Evolutionary conservation across 1,139 yeast species (phyloP), one percentile per base, ranked within the genome.

Genomic region (Saccharomyces hybrid): DNA sequence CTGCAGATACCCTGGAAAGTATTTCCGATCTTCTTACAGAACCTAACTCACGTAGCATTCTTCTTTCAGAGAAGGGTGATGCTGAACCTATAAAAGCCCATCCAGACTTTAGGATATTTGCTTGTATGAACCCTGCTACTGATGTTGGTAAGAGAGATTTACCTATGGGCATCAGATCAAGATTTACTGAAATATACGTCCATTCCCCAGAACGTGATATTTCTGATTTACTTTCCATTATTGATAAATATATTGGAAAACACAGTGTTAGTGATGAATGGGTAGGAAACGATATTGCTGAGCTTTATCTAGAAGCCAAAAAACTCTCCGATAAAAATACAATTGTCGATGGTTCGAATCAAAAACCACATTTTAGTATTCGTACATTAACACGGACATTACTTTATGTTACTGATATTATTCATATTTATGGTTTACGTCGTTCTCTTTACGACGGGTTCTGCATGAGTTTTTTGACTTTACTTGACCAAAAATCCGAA

Each of bases 51-150:
- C 81, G 96, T 66, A 82, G 88, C 51, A 79, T 95, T 32, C 72
- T 93, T 28, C 74, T 89, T 25, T 82, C 96, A 8, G 99, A 95
- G 70, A 84, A 86, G 61, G 97, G 98, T 58, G 97, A 90, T 61
- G 83, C 88, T n/a, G 96, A 89, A 59, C 83, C 95, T 5, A 82
- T 93, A 41, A 76, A 74, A 53, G 98, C 96, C 0, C 96, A 91
- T 67, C 82, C 86, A 0, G 91, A 88, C 25, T 95, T 95, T 70
- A 77, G 99, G 58, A 78, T 95, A 8, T 95, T 95, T 74, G 98
- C 96, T 1, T 93, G 98, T 78, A 95, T 95, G 99, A 95, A 95
- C 69, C 99, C 99, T 5, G 95, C 98, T 0, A 95, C 98, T 0
- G 99, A 95, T 75, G 95, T 95, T 28, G 99, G 99, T 54, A 95